Percentiles rank a stretch among this genome's conserved stretches.
These are phyloP conservation scores for Sarocladium strictum DNA, from an alignment of 2,329 filamentous ascomycete species.

Conservation along the genomic window DNA sequence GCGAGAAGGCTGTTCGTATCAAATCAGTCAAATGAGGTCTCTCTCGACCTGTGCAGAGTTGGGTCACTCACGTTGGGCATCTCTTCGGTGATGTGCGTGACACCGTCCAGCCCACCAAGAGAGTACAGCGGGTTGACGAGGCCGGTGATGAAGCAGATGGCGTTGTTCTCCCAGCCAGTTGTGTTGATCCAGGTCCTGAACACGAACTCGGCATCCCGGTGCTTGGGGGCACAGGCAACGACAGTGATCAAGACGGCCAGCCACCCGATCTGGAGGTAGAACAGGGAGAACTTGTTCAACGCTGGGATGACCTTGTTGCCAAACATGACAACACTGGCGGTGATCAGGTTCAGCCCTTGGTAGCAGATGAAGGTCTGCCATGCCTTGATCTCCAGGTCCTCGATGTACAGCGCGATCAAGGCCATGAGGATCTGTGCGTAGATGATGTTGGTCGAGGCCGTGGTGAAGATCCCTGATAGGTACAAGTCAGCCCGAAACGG, in stretches of 20 bases:
- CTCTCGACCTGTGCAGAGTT: no score
- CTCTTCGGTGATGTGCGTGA: constrained; percentile 45
- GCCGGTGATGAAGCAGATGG: constrained; percentile 44
- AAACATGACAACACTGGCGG: constrained; percentile 39
- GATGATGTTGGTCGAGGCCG: constrained; percentile 37
- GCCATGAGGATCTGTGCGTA: constrained; percentile 36
- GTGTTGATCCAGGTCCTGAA: constrained; percentile 47
- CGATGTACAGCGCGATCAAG: constrained; percentile 34
- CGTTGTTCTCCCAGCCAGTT: constrained; percentile 44
- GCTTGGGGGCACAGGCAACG: constrained; percentile 36
- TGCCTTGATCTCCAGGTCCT: constrained; percentile 31
- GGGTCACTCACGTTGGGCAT: constrained; percentile 37
- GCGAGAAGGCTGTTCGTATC: constrained; percentile 22
- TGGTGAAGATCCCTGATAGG: constrained; percentile 37
- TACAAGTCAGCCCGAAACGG: no score
- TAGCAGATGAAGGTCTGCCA: constrained; percentile 45
- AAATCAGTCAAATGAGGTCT: neutral
- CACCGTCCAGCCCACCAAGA: constrained; percentile 40
- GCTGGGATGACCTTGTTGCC: constrained; percentile 37
- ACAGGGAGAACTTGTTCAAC: constrained; percentile 37
- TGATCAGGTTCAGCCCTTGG: constrained; percentile 35
- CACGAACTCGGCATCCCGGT: constrained; percentile 41
- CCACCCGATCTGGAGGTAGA: constrained; percentile 41
- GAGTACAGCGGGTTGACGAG: constrained; percentile 42
- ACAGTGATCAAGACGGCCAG: constrained; percentile 42